phyloP scores from a whole-genome alignment of 2,329 filamentous ascomycete genomes.

The Talaromyces sp. region DNA sequence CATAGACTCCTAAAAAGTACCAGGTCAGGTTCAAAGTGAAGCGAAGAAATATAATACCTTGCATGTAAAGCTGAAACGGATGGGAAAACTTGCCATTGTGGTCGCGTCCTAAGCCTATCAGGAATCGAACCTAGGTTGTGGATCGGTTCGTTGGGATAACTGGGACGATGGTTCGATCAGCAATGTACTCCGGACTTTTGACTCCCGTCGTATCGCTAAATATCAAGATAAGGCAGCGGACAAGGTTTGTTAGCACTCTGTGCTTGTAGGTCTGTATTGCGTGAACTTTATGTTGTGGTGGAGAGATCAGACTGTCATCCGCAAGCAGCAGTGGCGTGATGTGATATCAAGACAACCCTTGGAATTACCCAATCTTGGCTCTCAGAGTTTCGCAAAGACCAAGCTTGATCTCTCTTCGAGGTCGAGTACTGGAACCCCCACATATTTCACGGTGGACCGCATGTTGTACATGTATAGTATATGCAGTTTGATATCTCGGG shows the following conservation, averaged over 20 bases:
- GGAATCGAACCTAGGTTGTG: not conserved
- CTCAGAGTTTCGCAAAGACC: not conserved
- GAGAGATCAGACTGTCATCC: not conserved
- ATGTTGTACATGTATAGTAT: not conserved
- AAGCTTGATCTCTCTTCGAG: not conserved
- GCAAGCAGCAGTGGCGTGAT: not conserved
- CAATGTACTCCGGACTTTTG: not conserved
- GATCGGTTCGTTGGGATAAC: not conserved
- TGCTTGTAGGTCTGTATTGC: not conserved
- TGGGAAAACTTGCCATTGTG: not conserved
- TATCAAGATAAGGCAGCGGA: not conserved
- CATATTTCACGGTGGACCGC: slow-evolving; percentile 1
- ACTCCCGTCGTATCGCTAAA: not conserved
- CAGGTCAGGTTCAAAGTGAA: slow-evolving; percentile 12
- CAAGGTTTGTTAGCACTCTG: not conserved
- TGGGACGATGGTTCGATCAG: not conserved
- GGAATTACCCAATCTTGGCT: not conserved
- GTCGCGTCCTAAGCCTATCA: not conserved
- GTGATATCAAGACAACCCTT: not conserved
- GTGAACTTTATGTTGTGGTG: not conserved
- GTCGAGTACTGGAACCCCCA: not conserved
- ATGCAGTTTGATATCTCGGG: slow-evolving; percentile 1
- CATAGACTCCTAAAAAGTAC: slow-evolving; percentile 7
- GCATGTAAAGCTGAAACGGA: not conserved
- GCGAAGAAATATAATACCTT: slow-evolving; percentile 2